Conservation (phyloP, 257 asterid genomes). For the Salvia miltiorrhiza region DNA sequence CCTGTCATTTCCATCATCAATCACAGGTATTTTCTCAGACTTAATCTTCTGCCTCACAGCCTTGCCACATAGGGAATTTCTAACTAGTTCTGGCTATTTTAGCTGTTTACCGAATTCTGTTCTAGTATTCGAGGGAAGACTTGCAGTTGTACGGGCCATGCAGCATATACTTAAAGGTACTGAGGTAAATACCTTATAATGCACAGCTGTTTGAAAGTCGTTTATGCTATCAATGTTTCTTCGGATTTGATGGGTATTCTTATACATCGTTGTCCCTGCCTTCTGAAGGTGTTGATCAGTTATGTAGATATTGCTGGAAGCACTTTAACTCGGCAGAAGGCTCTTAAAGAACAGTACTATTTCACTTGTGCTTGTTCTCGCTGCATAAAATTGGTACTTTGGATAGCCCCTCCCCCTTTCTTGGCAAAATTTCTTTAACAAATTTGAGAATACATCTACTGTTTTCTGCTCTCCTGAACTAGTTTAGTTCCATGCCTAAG, state of each 20-base stretch:
- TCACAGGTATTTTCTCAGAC: constrained; percentile 61
- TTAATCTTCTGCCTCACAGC: not conserved
- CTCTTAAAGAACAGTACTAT: constrained; percentile 89
- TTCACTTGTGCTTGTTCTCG: constrained; percentile 78
- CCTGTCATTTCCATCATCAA: constrained; percentile 85
- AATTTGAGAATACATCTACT: not conserved
- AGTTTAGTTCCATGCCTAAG: constrained; percentile 33
- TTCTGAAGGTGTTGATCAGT: constrained; percentile 71
- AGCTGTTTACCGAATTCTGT: constrained; percentile 89
- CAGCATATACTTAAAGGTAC: constrained; percentile 71
- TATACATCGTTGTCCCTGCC: constrained; percentile 21
- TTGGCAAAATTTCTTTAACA: constrained; percentile 1
- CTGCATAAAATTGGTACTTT: constrained; percentile 70
- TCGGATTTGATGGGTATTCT: constrained; percentile 15
- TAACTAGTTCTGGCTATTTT: constrained; percentile 33
- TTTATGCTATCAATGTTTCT: not conserved
- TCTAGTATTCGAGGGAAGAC: constrained; percentile 75
- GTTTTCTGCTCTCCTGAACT: constrained; percentile 23
- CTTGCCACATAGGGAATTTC: constrained; percentile 21
- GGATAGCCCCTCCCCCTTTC: not conserved
- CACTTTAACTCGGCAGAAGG: constrained; percentile 77
- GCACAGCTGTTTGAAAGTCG: not conserved
- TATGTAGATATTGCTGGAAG: constrained; percentile 96
- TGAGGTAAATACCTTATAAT: constrained; percentile 58
- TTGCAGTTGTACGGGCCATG: constrained; percentile 77